Conservation (phyloP, 225 moss, liverwort and hornwort genomes). For the Marchantia polymorpha region DNA sequence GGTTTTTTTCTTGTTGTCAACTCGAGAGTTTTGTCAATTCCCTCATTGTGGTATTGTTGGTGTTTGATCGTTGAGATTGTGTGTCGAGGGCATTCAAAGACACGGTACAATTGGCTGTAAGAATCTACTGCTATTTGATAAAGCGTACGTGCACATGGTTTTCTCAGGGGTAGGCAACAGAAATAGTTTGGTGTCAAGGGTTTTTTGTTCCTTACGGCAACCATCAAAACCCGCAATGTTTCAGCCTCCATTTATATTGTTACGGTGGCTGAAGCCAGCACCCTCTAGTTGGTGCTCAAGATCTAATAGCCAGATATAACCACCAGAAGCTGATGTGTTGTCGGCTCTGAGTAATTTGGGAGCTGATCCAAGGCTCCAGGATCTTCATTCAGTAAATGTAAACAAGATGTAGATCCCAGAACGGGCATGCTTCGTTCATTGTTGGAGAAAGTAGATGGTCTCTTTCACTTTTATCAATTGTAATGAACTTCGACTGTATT, state of each 20-base stretch:
- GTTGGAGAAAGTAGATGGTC: background rate
- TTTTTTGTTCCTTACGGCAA: background rate
- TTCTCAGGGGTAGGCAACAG: background rate
- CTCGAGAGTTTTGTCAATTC: background rate
- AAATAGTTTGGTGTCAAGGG: background rate
- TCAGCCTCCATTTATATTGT: slow-evolving; percentile 8
- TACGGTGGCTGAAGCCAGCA: background rate
- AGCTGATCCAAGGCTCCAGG: background rate
- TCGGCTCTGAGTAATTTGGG: slow-evolving; percentile 5
- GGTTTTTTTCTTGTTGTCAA: background rate
- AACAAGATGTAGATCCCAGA: background rate
- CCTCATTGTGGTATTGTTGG: background rate
- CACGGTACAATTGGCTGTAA: background rate
- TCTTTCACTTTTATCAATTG: background rate
- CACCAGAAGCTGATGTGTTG: slow-evolving; percentile 1
- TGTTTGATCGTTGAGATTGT: background rate
- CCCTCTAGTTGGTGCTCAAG: background rate
- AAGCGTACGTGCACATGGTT: background rate
- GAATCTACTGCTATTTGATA: background rate
- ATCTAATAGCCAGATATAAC: background rate
- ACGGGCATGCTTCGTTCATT: background rate
- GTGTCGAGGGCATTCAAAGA: background rate
- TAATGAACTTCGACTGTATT: too few relatives aligned
- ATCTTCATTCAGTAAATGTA: background rate
- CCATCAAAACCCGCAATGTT: background rate